Base-by-base conservation (phyloP, 1,284 basidiomycete genomes). In the Boletus albobrunnescens region DNA sequence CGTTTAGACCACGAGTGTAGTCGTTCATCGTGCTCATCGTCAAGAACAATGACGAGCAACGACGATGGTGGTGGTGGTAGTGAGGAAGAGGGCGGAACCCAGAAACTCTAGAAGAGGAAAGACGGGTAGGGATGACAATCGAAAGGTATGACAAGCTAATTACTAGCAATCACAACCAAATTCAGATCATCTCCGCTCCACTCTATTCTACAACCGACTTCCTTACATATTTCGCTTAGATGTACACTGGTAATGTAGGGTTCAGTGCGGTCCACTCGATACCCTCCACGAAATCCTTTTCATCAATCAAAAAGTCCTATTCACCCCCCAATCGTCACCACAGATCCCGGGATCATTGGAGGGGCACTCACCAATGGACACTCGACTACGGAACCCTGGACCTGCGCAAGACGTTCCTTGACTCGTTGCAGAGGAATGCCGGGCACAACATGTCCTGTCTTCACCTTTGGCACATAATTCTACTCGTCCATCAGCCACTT, bases 251-350 rank as follows among this genome's bases (percentile, higher is more conserved):
- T 45, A 90, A 66, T 6, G 84, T 83, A 10, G 87, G 87, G 67
- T 89, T 84, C 24, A 88, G 67, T 2, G 76, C 82, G n/a, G 60
- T 68, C 87, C 87, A 90, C 47, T 86, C 82, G 1, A 78, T 69
- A 1, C 82, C 82, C 51, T 77, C 74, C n/a, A 81, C 78, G 50
- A 91, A 81, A 2, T 80, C 79, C 51, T 81, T 80, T 53, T 91
- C 78, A 49, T 91, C 86, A 46, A 87, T 87, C 52, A 91, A 70
- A 76, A 91, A 91, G 64, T 91, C 84, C 84, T 88, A 49, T 8
- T 41, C 14, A 33, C 24, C 16, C 31, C 32, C 27, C 11, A 22
- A 22, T 27, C 23, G 38, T 64, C 38, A 65, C 39, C 17, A 16
- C 49, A 36, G n/a, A 48, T 30, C 33, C 23, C 51, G 14, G 30